A percentile compares a stretch with the other conserved stretches of the same genome.
These are phyloP conservation scores for Rhododendron williamsianum DNA, from an alignment of 148 eudicot species.

Conservation along the genomic window DNA sequence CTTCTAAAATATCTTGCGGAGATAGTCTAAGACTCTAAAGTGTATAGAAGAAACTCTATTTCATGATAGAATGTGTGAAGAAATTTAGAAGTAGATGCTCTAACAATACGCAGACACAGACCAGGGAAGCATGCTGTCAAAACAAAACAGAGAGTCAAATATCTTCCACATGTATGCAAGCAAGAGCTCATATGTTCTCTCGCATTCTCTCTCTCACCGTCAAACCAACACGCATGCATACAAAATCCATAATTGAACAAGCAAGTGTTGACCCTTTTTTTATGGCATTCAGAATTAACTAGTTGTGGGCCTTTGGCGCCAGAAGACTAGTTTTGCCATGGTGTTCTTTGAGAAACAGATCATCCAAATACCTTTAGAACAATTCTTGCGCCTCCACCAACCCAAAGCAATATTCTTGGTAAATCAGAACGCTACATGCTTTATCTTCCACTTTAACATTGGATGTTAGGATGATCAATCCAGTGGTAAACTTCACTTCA, in stretches of 20 bases:
- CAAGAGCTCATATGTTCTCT: background rate
- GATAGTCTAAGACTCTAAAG: background rate
- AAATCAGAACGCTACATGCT: background rate
- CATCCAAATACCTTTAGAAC: background rate
- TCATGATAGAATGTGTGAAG: background rate
- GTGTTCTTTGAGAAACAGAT: background rate
- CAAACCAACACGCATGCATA: background rate
- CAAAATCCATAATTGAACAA: background rate
- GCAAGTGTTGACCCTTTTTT: background rate
- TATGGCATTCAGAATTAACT: background rate
- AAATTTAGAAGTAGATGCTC: background rate
- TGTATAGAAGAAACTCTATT: background rate
- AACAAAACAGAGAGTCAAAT: background rate
- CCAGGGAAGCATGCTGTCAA: background rate
- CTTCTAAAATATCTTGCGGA: background rate
- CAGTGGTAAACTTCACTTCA: background rate
- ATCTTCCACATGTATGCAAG: background rate
- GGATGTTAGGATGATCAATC: background rate
- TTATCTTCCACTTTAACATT: background rate
- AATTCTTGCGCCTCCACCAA: background rate
- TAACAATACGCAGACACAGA: background rate
- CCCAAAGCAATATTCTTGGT: background rate
- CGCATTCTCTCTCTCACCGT: background rate
- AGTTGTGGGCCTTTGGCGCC: background rate
- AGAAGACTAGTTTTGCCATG: background rate